These are phyloP conservation scores for Schizosaccharomyces cryophilus DNA, from an alignment of 805 yeast species.

Conservation along the genomic window DNA sequence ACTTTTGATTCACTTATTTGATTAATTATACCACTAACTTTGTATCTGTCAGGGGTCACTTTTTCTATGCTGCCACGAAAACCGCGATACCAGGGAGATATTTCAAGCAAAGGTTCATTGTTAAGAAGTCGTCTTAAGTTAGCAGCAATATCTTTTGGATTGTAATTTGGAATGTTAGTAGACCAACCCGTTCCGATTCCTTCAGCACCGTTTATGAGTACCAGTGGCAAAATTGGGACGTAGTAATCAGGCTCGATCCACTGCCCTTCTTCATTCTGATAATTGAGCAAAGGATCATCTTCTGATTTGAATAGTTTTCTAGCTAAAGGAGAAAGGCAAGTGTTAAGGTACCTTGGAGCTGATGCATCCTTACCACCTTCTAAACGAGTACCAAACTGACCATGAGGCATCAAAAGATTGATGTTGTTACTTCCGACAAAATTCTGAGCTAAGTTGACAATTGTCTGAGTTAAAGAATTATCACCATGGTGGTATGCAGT, in stretches of 20 bases:
- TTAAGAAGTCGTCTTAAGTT: constrained; percentile 50
- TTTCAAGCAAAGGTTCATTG: constrained; percentile 40
- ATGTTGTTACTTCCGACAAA: constrained; percentile 82
- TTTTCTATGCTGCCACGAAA: constrained; percentile 71
- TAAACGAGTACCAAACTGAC: constrained; percentile 89
- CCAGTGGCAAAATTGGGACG: constrained; percentile 78
- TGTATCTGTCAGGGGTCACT: constrained; percentile 39
- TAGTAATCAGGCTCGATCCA: constrained; percentile 93
- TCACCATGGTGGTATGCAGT: constrained; percentile 96
- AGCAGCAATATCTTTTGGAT: constrained; percentile 58
- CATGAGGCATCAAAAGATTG: constrained; percentile 66
- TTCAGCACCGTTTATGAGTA: constrained; percentile 87
- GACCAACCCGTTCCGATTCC: constrained; percentile 99
- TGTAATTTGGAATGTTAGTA: constrained; percentile 70
- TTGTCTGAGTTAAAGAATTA: constrained; percentile 62
- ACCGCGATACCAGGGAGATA: constrained; percentile 87
- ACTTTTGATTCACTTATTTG: constrained; percentile 55
- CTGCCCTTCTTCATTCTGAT: constrained; percentile 77
- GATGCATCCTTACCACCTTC: constrained; percentile 96
- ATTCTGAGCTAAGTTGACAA: constrained; percentile 83
- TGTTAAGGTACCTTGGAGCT: constrained; percentile 90
- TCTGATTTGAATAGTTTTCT: constrained; percentile 49
- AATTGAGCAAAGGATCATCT: constrained; percentile 55
- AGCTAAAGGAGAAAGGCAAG: constrained; percentile 57
- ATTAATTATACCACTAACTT: constrained; percentile 57